phyloP scores from a whole-genome alignment of 805 yeast genomes.

The Starmerella bombicola region DNA sequence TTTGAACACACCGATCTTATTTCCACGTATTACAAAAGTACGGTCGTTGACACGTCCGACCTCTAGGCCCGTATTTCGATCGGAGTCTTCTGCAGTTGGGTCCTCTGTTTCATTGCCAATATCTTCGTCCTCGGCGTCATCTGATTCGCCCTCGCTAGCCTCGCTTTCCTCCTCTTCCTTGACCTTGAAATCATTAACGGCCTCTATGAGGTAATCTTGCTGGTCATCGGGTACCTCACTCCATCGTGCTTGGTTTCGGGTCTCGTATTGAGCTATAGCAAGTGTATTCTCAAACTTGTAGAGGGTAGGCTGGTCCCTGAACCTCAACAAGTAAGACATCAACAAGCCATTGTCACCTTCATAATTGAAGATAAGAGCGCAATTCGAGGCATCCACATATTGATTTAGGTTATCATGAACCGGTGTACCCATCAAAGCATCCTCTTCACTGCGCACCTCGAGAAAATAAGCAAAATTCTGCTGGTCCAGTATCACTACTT shows the following conservation, averaged over 20 bases:
- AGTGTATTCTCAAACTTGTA: constrained; percentile 42
- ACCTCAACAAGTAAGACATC: constrained; percentile 53
- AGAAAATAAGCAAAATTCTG: constrained; percentile 45
- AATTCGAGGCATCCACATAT: constrained; percentile 44
- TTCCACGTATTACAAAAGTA: constrained; percentile 67
- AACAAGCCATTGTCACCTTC: constrained; percentile 32
- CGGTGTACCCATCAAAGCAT: constrained; percentile 31
- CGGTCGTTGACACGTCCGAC: constrained; percentile 61
- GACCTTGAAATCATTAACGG: constrained; percentile 36
- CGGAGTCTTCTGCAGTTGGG: constrained; percentile 24
- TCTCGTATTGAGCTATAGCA: constrained; percentile 50
- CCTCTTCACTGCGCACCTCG: constrained; percentile 30
- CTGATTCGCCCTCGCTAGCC: constrained; percentile 23
- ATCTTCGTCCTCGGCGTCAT: constrained; percentile 28
- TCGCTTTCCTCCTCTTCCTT: constrained; percentile 28
- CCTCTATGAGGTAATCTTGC: constrained; percentile 44
- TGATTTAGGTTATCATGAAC: constrained; percentile 48
- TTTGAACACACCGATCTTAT: constrained; percentile 69
- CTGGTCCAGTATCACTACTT: constrained; percentile 34
- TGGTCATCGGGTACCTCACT: constrained; percentile 33
- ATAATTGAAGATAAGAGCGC: constrained; percentile 56
- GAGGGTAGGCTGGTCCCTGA: constrained; percentile 33
- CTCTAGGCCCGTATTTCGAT: constrained; percentile 51
- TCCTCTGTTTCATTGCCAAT: constrained; percentile 15
- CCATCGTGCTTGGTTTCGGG: constrained; percentile 42